Conservation (phyloP, 106 monocot species). For the Amphibolis antarctica region DNA sequence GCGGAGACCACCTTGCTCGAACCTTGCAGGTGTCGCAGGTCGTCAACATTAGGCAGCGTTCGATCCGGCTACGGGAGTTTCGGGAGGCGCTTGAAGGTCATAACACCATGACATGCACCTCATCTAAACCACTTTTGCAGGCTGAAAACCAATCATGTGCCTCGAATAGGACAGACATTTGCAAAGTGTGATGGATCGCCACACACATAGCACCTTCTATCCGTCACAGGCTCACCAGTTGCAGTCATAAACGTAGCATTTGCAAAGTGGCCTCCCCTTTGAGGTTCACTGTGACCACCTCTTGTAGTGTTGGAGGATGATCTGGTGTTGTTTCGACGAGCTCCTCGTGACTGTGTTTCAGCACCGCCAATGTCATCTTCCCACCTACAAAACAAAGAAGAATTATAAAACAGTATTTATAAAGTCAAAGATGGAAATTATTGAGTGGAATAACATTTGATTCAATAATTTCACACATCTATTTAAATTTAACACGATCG, state of each 20-base stretch:
- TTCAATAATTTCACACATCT: too few relatives aligned
- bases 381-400: constrained; percentile 18
- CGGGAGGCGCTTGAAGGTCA: too few relatives aligned
- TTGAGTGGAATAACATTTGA: too few relatives aligned
- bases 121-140: not conserved
- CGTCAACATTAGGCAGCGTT: too few relatives aligned
- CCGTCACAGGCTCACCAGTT: constrained; percentile 62
- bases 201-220: constrained; percentile 53
- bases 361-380: constrained; percentile 39
- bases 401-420: too few relatives aligned
- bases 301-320: constrained; percentile 18
- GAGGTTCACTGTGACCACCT: constrained; percentile 26
- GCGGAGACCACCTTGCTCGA: too few relatives aligned
- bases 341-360: constrained; percentile 14
- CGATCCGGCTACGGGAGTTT: too few relatives aligned
- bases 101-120: too few relatives aligned
- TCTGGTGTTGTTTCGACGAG: constrained; percentile 15
- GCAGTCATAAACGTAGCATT: constrained; percentile 61
- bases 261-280: constrained; percentile 25
- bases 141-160: not conserved
- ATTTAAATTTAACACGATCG: too few relatives aligned
- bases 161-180: constrained; percentile 52
- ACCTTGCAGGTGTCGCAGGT: too few relatives aligned
- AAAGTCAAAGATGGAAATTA: too few relatives aligned
- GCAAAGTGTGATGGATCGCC: constrained; percentile 93